Evolutionary conservation across 768 basidiomycete genomes (phyloP).

Genomic region (Lactarius sp.): DNA sequence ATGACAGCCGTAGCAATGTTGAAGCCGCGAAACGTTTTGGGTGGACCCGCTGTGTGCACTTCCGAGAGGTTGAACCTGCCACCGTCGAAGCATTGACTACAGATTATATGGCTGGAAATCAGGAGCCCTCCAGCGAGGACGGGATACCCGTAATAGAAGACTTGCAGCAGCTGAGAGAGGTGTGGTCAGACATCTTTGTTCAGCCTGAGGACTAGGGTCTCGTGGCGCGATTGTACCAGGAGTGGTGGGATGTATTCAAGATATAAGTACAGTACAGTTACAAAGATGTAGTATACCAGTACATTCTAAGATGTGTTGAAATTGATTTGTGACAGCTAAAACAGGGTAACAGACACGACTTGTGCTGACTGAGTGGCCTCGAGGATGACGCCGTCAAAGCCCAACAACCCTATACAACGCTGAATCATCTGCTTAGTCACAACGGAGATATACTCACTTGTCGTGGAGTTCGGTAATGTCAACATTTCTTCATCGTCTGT

Average conservation of each 20-base stretch:
- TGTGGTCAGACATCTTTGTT: conserved; percentile 75
- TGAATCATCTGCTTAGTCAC: conserved; percentile 11
- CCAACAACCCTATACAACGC: conserved; percentile 46
- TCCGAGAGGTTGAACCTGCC: conserved; percentile 63
- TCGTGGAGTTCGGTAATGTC: conserved; percentile 61
- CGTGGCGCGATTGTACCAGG: background rate
- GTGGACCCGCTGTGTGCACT: conserved; percentile 74
- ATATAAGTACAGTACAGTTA: conserved; percentile 11
- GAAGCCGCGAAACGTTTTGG: conserved; percentile 57
- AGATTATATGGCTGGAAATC: conserved; percentile 41
- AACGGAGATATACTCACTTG: conserved; percentile 45
- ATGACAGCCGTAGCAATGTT: conserved; percentile 70
- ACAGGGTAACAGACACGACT: conserved; percentile 67
- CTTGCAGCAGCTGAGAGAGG: conserved; percentile 59
- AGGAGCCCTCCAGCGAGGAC: conserved; percentile 37
- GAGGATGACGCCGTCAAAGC: conserved; percentile 76
- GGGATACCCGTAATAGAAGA: conserved; percentile 49
- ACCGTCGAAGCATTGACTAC: conserved; percentile 57
- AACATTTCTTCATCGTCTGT: conserved; percentile 71
- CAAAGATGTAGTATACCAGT: conserved; percentile 4
- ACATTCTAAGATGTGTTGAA: background rate
- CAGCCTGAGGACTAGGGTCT: conserved; percentile 23
- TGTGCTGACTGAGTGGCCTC: conserved; percentile 78
- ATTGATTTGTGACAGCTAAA: conserved; percentile 33
- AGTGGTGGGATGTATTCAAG: background rate